Base-by-base conservation (phyloP, 352 stramenopile species). In the Plasmopara muralis region DNA sequence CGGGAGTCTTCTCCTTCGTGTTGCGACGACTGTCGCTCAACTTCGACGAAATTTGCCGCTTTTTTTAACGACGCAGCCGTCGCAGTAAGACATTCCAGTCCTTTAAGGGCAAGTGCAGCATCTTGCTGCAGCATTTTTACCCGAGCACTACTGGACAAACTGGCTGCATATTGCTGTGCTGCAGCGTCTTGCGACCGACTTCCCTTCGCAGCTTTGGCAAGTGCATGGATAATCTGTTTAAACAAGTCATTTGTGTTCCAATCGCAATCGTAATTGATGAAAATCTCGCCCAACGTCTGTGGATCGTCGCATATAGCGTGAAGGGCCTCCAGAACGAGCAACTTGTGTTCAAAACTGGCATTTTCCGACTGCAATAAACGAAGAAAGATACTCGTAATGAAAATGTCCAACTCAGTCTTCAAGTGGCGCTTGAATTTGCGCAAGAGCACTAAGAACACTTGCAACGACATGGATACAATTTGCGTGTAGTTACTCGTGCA, bases 241-340 rank as follows among this genome's bases (percentile, higher is more conserved):
- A 99, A 99, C 31, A 99, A 70, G 65, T 98, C 93, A 30, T 96
- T 94, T 1, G 72, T 88, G 72, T 98, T 91, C 68, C 97, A 96
- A 67, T 99, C 97, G 60, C 96, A 99, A 64, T 99, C 97, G 72
- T 99, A 99, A 63, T 99, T 99, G 16, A 99, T 72, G 61, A 99
- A 99, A 42, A 99, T 91, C 63, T 99, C 96, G 1, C 97, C 89
- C 4, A 99, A 72, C 14, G 96, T 89, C 37, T 85, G 66, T 31
- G 94, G 82, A 68, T 99, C 96, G 39, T 94, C 80, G 67, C 94
- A 98, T 9, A 99, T 84, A 9, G 89, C 85, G 43, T 92, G 84
- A 16, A 99, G 82, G n/a, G 95, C 86, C 70, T 99, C 93, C 3
- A 99, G 74, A 28, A 99, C 96, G 6, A 99, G 67, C 55, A 95